phyloP scores from a whole-genome alignment of 2,329 filamentous ascomycete genomes.

The Fusarium sacchari region DNA sequence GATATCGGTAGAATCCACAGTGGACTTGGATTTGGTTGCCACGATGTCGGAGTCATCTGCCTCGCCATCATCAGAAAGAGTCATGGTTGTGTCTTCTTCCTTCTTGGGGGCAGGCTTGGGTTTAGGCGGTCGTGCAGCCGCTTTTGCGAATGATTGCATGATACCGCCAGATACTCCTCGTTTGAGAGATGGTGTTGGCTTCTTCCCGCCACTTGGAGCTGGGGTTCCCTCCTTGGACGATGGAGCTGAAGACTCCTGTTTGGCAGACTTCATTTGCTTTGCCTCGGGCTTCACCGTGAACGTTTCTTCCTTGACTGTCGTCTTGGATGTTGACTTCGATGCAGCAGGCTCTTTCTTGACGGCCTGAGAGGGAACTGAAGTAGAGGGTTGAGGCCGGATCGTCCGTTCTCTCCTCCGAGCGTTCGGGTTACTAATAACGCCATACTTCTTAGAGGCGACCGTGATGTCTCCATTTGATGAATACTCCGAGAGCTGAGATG shows the following conservation, averaged over 20 bases:
- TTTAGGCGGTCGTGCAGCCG: slow-evolving; percentile 53
- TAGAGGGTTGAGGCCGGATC: slow-evolving; percentile 42
- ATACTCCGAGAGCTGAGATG: slow-evolving; percentile 68
- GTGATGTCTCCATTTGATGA: slow-evolving; percentile 68
- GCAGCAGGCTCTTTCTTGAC: slow-evolving; percentile 24
- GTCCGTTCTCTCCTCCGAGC: slow-evolving; percentile 64
- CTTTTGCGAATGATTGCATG: slow-evolving; percentile 83
- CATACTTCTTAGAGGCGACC: slow-evolving; percentile 70
- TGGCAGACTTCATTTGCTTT: slow-evolving; percentile 34
- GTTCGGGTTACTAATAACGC: slow-evolving; percentile 78
- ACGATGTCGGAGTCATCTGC: slow-evolving; percentile 52
- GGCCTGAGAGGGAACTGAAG: slow-evolving; percentile 41
- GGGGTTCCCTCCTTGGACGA: slow-evolving; percentile 41
- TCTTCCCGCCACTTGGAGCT: slow-evolving; percentile 45
- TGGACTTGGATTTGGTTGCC: slow-evolving; percentile 36
- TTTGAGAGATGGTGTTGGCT: slow-evolving; percentile 57
- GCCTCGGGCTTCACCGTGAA: slow-evolving; percentile 6
- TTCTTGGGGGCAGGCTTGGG: slow-evolving; percentile 58
- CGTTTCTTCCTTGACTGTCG: slow-evolving; percentile 40
- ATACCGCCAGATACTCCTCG: slow-evolving; percentile 70
- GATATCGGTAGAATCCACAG: slow-evolving; percentile 38
- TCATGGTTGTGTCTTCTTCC: slow-evolving; percentile 47
- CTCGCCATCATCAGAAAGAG: slow-evolving; percentile 54
- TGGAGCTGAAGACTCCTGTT: slow-evolving; percentile 45
- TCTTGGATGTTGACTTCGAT: slow-evolving; percentile 24